Evolutionary conservation across 306 rosid genomes (phyloP), one percentile per base, ranked within the genome.

Genomic region (Lathyrus sativus): DNA sequence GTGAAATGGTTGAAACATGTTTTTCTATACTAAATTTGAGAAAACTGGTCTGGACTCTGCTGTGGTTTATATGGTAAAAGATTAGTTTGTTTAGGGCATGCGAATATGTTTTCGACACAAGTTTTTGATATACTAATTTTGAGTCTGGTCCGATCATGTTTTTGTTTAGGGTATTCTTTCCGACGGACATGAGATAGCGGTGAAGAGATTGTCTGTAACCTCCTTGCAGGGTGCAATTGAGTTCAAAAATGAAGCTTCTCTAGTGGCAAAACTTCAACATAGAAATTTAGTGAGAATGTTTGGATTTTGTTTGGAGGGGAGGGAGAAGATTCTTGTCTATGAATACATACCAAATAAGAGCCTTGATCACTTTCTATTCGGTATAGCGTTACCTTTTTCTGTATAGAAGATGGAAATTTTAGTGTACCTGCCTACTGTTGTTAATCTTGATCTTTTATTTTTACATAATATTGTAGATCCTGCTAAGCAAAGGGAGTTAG

Each of bases 191-290:
- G 81, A 73, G 81, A 76, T 85, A 58, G 95, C 95, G 1, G 86
- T 85, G 53, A 88, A 88, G 71, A 77, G 88, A 56, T 74, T 87
- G 26, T 86, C 88, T 0, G 46, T 62, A 44, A 78, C 68, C 19
- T 89, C 92, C 3, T 59, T 73, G 68, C 92, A 87, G 76, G 92
- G 92, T 8, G 70, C 73, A 56, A 71, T 63, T 69, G 87, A 83
- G 73, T 88, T 85, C 81, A 85, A 71, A 65, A 88, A 73, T 74
- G 95, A 88, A 71, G 88, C 80, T 67, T 15, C 70, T 39, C 79
- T 88, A 64, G 80, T 88, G 43, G 76, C 81, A 45, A 85, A 83
- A 37, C 95, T 85, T 75, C 95, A 88, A 37, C 90, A 83, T 22
- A 85, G 80, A 76, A 88, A 83, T 75, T 80, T 88, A 24, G 84